These are phyloP conservation scores for Colletotrichum lini DNA, from an alignment of 2,329 filamentous ascomycete genomes.

Conservation along the genomic window DNA sequence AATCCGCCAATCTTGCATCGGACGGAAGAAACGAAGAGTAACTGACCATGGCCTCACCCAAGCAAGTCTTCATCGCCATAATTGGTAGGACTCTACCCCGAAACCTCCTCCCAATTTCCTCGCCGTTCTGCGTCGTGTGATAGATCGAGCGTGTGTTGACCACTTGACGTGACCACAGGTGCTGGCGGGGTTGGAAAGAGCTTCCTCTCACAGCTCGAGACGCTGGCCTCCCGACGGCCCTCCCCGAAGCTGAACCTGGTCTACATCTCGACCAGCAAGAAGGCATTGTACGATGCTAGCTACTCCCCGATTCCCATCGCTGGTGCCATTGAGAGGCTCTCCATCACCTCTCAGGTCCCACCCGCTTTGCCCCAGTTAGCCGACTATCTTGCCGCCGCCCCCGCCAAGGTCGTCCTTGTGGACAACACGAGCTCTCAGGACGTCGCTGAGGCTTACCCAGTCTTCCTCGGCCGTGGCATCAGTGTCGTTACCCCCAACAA, in stretches of 20 bases:
- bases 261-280: constrained; percentile 89
- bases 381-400: constrained; percentile 83
- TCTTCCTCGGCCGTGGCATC: constrained; percentile 84
- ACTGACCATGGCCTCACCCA: constrained; percentile 58
- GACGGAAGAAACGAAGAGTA: background rate
- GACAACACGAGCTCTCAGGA: constrained; percentile 96
- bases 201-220: constrained; percentile 87
- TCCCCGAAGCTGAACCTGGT: constrained; percentile 81
- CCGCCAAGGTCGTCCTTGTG: constrained; percentile 85
- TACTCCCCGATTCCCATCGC: constrained; percentile 78
- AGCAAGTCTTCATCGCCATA: constrained; percentile 67
- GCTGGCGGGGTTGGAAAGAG: constrained; percentile 93
- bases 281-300: constrained; percentile 81
- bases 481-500: constrained; percentile 98
- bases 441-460: constrained; percentile 86
- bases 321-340: constrained; percentile 73
- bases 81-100: constrained; percentile 57
- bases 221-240: constrained; percentile 75
- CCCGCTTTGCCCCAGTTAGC: constrained; percentile 79
- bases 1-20: background rate
- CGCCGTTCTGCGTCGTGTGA: background rate
- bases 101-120: background rate
- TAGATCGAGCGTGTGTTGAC: constrained; percentile 22
- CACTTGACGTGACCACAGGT: constrained; percentile 66
- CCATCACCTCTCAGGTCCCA: constrained; percentile 74